A percentile compares a stretch with the other conserved stretches of the same genome.
These are phyloP conservation scores for Allium fistulosum DNA, from an alignment of 106 monocot species.

Conservation along the genomic window DNA sequence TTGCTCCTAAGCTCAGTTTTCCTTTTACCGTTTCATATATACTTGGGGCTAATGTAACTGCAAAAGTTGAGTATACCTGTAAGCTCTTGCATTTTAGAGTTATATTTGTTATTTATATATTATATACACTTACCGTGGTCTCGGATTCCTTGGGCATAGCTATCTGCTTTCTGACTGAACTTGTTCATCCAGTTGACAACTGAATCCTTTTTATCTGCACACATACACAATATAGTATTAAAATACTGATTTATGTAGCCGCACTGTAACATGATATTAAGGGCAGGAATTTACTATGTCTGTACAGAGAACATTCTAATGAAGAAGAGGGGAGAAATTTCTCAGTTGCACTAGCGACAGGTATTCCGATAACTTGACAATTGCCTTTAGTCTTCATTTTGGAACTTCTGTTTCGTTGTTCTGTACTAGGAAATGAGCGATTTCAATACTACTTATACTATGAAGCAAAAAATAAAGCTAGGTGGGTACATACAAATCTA, in stretches of 20 bases:
- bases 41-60: constrained; percentile 10
- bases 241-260: background rate
- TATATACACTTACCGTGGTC: too few species aligned
- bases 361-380: constrained; percentile 1
- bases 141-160: background rate
- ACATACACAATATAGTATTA: background rate
- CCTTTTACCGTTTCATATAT: too few species aligned
- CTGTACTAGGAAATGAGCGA: background rate
- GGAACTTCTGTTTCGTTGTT: background rate
- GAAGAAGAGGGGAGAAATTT: too few species aligned
- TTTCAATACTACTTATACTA: background rate
- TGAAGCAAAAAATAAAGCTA: background rate
- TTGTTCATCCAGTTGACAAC: too few species aligned
- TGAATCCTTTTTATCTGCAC: too few species aligned
- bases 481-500: background rate
- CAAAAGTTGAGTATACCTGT: too few species aligned
- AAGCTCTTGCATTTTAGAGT: background rate
- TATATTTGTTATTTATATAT: background rate
- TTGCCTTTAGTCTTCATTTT: background rate
- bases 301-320: background rate
- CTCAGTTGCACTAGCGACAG: background rate
- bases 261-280: background rate
- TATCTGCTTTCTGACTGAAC: too few species aligned
- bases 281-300: constrained; percentile 10
- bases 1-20: too few species aligned